phyloP scores from a whole-genome alignment of 2,329 filamentous ascomycete genomes.

The Leptodontidium sp. region DNA sequence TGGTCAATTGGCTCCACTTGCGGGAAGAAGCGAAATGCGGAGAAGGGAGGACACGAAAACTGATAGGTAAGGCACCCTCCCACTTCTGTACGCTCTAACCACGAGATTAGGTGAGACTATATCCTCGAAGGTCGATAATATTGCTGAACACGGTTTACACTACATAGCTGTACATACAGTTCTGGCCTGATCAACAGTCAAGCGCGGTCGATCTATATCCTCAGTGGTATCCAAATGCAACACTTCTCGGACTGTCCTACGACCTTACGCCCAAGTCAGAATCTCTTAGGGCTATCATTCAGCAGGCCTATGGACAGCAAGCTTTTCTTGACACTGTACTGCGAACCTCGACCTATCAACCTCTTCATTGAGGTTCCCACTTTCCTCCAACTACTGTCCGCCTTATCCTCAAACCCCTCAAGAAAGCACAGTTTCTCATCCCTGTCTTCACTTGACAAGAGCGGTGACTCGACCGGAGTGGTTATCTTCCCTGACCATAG shows the following conservation, averaged over 20 bases:
- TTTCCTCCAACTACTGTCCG: conserved; percentile 24
- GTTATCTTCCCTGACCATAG: conserved; percentile 29
- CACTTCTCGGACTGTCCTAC: too few species aligned
- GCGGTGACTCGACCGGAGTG: conserved; percentile 19
- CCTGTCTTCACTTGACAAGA: conserved; percentile 26
- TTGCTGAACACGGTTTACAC: conserved; percentile 8
- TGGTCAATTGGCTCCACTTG: too few species aligned
- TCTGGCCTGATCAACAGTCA: conserved; percentile 16
- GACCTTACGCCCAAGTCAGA: too few species aligned
- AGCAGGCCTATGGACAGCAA: conserved; percentile 19
- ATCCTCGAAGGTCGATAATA: too few species aligned
- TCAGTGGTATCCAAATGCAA: conserved; percentile 18
- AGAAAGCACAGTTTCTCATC: conserved; percentile 32
- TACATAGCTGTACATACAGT: conserved; percentile 19
- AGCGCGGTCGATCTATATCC: conserved; percentile 17
- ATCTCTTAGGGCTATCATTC: conserved; percentile 16
- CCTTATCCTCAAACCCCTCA: conserved; percentile 26
- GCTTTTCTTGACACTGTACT: conserved; percentile 18
- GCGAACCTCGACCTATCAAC: too few species aligned
- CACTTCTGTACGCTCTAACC: too few species aligned
- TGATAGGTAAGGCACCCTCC: too few species aligned
- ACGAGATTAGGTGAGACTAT: conserved; percentile 12
- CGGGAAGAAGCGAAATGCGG: too few species aligned
- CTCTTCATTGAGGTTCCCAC: conserved; percentile 21
- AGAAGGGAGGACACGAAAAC: too few species aligned